A percentile compares a stretch with the other conserved stretches of the same genome.
Conservation (phyloP, 164 flowering plant genomes). For the Vitis vinifera region ASM3070453v1 NC_081810.1:5268501-5269000, state of each 20-base stretch:
- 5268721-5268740: no score
- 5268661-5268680: no score
- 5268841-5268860: background rate
- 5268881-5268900: background rate
- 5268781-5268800: constrained; percentile 2
- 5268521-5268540: background rate
- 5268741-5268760: background rate
- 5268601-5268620: background rate
- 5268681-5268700: no score
- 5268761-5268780: background rate
- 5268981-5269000: background rate
- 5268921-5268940: background rate
- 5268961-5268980: background rate
- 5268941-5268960: background rate
- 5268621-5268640: background rate
- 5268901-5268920: background rate
- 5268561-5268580: background rate
- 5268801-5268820: background rate
- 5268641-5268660: background rate
- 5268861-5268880: background rate
- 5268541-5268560: background rate
- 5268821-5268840: background rate
- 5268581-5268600: background rate
- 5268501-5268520: background rate
- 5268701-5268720: no score